These are phyloP conservation scores for Hyphopichia khmerensis DNA, from an alignment of 1,139 yeast species.

Conservation along the genomic window DNA sequence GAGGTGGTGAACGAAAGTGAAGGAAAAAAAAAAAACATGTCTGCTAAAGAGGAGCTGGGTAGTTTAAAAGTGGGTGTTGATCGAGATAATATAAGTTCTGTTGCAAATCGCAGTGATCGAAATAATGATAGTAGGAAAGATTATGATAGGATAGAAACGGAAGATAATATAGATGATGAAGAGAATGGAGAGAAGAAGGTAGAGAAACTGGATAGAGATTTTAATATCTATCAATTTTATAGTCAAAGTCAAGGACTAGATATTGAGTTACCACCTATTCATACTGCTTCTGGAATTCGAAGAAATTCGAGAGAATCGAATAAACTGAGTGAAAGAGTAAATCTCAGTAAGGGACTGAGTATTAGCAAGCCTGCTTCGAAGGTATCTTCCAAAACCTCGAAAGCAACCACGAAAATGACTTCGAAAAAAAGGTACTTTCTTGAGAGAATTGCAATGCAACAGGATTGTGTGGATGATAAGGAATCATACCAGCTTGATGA, in stretches of 20 bases:
- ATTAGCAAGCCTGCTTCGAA: too few species aligned
- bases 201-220: background rate
- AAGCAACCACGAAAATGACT: background rate
- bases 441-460: constrained; percentile 41
- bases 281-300: background rate
- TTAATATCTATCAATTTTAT: constrained; percentile 3
- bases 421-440: constrained; percentile 19
- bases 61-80: background rate
- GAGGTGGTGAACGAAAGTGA: too few species aligned
- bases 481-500: too few species aligned
- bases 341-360: background rate
- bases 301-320: background rate
- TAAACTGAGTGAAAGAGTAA: background rate
- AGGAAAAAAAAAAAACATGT: too few species aligned
- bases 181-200: background rate
- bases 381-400: too few species aligned
- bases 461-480: constrained; percentile 32
- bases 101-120: background rate
- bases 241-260: constrained; percentile 4
- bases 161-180: background rate
- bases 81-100: background rate
- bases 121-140: too few species aligned
- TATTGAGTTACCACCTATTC: constrained; percentile 4
- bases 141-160: too few species aligned
- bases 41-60: too few species aligned